These are phyloP conservation scores for Termitomyces sp. DNA, from an alignment of 768 basidiomycete genomes.

Conservation along the genomic window DNA sequence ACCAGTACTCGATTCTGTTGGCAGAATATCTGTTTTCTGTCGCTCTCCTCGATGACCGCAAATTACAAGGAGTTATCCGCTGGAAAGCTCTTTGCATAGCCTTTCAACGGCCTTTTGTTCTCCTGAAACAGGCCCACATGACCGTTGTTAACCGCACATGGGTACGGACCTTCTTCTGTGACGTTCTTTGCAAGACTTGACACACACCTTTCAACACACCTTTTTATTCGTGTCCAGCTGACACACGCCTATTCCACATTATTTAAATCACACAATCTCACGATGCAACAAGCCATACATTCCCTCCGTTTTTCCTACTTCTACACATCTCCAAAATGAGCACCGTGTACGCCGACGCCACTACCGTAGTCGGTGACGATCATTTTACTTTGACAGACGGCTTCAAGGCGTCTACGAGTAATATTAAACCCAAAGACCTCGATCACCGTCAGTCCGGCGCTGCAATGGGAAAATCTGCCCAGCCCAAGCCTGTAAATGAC, in stretches of 20 bases:
- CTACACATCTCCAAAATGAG: slow-evolving; percentile 18
- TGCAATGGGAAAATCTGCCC: slow-evolving; percentile 6
- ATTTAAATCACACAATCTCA: background rate
- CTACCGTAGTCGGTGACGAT: slow-evolving; percentile 35
- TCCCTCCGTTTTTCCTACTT: background rate
- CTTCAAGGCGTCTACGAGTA: slow-evolving; percentile 10
- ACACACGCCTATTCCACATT: background rate
- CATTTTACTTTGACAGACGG: slow-evolving; percentile 40
- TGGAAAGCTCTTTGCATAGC: background rate
- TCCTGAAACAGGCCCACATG: background rate
- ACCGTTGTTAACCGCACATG: background rate
- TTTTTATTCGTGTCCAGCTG: background rate
- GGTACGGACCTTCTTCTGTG: too few species aligned
- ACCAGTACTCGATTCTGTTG: too few species aligned
- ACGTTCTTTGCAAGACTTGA: too few species aligned
- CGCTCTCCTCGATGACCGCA: background rate
- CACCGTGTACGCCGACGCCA: slow-evolving; percentile 35
- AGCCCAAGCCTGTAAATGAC: slow-evolving; percentile 19
- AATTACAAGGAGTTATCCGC: background rate
- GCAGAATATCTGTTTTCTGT: background rate
- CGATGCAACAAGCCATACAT: background rate
- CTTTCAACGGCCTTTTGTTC: background rate
- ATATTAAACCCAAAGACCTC: slow-evolving; percentile 14
- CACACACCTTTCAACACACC: background rate
- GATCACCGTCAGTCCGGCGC: slow-evolving; percentile 9